These are phyloP conservation scores for Asterionellopsis glacialis DNA, from an alignment of 108 stramenopile species.

Conservation along the genomic window DNA sequence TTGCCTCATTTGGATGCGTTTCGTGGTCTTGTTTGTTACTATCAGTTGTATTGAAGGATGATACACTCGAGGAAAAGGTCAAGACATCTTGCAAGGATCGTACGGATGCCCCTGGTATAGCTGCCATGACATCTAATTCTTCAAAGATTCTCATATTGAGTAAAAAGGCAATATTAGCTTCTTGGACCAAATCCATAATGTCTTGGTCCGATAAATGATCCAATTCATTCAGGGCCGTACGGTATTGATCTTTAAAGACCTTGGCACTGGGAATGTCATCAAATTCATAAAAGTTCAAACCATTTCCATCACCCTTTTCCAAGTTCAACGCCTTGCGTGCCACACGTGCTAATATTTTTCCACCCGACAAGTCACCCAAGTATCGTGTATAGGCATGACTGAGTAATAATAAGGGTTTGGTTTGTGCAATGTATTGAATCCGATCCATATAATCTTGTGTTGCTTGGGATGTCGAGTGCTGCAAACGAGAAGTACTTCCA, in stretches of 20 bases:
- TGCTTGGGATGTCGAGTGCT: slow-evolving; percentile 48
- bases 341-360: slow-evolving; percentile 69
- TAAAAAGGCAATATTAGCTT: slow-evolving; percentile 87
- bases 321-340: slow-evolving; percentile 67
- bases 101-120: slow-evolving; percentile 54
- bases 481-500: background rate
- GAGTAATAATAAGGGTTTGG: slow-evolving; percentile 66
- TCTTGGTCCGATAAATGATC: slow-evolving; percentile 26
- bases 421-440: slow-evolving; percentile 45
- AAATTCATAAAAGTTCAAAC: slow-evolving; percentile 83
- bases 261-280: slow-evolving; percentile 51
- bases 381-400: slow-evolving; percentile 89
- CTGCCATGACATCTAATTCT: slow-evolving; percentile 76
- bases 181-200: slow-evolving; percentile 57
- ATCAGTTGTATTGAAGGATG: background rate
- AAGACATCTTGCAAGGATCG: slow-evolving; percentile 57
- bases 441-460: slow-evolving; percentile 73
- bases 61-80: slow-evolving; percentile 6
- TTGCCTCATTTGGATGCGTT: background rate
- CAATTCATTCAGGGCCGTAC: slow-evolving; percentile 62
- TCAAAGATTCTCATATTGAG: slow-evolving; percentile 88
- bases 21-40: background rate
- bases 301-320: slow-evolving; percentile 28
- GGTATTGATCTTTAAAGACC: slow-evolving; percentile 85
- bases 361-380: slow-evolving; percentile 85